Percentiles rank a stretch among this genome's conserved stretches.
Evolutionary conservation across 257 asterid genomes (phyloP).

Genomic region (Capsicum pubescens): DNA sequence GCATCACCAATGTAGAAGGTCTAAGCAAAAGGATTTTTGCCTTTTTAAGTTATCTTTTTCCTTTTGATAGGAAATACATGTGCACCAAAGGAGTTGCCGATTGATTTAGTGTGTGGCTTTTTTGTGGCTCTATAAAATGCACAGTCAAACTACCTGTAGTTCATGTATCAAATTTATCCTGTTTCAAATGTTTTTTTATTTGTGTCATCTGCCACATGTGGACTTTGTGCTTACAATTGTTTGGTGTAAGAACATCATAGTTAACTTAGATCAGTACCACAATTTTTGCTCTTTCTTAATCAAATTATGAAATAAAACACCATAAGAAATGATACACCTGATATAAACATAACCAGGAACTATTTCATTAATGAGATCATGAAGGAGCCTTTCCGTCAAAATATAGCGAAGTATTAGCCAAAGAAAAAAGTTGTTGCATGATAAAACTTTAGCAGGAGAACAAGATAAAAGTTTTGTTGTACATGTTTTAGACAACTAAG

Average conservation of each 20-base stretch:
- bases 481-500: too few relatives aligned
- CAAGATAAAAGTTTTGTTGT: too few relatives aligned
- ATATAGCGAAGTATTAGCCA: too few relatives aligned
- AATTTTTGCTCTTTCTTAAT: too few relatives aligned
- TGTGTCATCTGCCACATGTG: background rate
- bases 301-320: too few relatives aligned
- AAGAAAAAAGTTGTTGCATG: too few relatives aligned
- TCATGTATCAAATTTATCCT: background rate
- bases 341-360: too few relatives aligned
- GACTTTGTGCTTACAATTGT: background rate
- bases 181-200: background rate
- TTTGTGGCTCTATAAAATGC: background rate
- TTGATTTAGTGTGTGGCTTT: conserved; percentile 3
- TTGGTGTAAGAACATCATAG: background rate
- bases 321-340: too few relatives aligned
- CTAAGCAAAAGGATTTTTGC: background rate
- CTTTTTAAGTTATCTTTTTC: background rate
- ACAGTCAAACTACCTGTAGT: background rate
- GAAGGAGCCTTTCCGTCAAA: too few relatives aligned
- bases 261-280: too few relatives aligned
- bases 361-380: too few relatives aligned
- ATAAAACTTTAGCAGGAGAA: too few relatives aligned
- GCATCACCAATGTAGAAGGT: background rate
- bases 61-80: conserved; percentile 13
- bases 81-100: background rate